Conservation (phyloP, 1,284 basidiomycete species). For the Termitomyces sp. region DNA sequence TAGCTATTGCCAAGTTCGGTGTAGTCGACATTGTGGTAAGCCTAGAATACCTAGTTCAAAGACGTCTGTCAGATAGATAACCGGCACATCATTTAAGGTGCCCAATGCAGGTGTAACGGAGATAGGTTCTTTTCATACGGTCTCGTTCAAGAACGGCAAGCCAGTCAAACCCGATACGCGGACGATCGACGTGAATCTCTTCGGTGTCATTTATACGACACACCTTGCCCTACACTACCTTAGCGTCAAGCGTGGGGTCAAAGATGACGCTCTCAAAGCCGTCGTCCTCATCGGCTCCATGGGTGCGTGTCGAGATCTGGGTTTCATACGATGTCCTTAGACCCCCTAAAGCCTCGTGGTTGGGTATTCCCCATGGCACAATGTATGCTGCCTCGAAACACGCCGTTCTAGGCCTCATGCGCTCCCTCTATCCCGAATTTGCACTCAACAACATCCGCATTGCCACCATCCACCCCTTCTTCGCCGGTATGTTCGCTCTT, state of each 20-base stretch:
- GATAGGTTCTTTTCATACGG: conserved; percentile 28
- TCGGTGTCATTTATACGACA: conserved; percentile 44
- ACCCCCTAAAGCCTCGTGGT: conserved; percentile 41
- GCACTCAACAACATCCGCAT: conserved; percentile 38
- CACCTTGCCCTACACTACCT: conserved; percentile 50
- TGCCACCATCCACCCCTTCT: conserved; percentile 48
- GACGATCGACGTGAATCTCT: conserved; percentile 51
- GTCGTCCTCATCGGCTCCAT: conserved; percentile 53
- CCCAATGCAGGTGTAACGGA: conserved; percentile 55
- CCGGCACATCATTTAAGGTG: conserved; percentile 27
- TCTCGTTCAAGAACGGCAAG: conserved; percentile 32
- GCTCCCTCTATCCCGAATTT: conserved; percentile 36
- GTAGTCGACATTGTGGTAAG: conserved; percentile 48
- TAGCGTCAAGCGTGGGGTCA: conserved; percentile 26
- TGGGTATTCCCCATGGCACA: conserved; percentile 37
- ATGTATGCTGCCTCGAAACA: conserved; percentile 51
- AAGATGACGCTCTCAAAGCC: conserved; percentile 35
- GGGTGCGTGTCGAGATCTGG: conserved; percentile 27
- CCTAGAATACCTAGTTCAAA: background rate
- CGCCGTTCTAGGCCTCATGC: conserved; percentile 49
- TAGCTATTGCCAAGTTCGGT: conserved; percentile 40
- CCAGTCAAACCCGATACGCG: conserved; percentile 39
- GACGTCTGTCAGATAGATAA: conserved; percentile 1
- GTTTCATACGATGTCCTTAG: background rate
- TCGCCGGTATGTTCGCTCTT: conserved; percentile 34